A percentile compares a stretch with the other conserved stretches of the same genome.
phyloP scores from a whole-genome alignment of 495 filamentous ascomycete genomes.

The Xylaria venustula region DNA sequence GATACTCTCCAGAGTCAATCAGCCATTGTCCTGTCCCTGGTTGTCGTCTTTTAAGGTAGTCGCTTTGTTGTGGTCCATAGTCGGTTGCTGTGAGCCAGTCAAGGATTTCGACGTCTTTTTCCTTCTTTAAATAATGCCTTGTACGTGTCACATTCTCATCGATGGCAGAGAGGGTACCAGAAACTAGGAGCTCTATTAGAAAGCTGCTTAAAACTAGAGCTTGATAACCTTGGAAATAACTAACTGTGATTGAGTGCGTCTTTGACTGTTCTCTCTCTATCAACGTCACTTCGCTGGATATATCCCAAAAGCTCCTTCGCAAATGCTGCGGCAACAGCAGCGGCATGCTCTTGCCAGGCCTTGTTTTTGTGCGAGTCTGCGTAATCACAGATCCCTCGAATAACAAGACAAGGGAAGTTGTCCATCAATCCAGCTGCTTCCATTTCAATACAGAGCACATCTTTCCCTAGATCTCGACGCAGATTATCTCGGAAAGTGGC shows the following conservation, averaged over 20 bases:
- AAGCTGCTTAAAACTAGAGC: background rate
- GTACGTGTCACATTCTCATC: background rate
- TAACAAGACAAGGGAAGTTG: slow-evolving; percentile 27
- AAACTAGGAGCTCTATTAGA: background rate
- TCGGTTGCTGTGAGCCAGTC: slow-evolving; percentile 30
- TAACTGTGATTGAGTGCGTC: background rate
- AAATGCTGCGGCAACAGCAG: slow-evolving; percentile 25
- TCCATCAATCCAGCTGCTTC: slow-evolving; percentile 33
- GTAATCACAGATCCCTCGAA: slow-evolving; percentile 38
- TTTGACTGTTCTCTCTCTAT: background rate
- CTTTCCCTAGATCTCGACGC: background rate
- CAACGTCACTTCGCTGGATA: background rate
- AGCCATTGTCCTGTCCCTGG: slow-evolving; percentile 46
- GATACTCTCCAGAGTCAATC: slow-evolving; percentile 34
- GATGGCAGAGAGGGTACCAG: background rate
- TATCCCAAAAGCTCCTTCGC: slow-evolving; percentile 13
- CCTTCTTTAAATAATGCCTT: background rate
- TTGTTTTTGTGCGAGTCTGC: slow-evolving; percentile 36
- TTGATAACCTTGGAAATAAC: background rate
- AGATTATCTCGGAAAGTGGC: slow-evolving; percentile 15
- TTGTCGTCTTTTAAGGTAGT: slow-evolving; percentile 26
- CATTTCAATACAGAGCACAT: slow-evolving; percentile 39
- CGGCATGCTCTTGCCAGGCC: slow-evolving; percentile 33
- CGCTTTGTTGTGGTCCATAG: slow-evolving; percentile 20
- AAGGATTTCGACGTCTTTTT: slow-evolving; percentile 11